Conservation (phyloP, 306 rosid genomes). For the Vigna hirtella region DNA sequence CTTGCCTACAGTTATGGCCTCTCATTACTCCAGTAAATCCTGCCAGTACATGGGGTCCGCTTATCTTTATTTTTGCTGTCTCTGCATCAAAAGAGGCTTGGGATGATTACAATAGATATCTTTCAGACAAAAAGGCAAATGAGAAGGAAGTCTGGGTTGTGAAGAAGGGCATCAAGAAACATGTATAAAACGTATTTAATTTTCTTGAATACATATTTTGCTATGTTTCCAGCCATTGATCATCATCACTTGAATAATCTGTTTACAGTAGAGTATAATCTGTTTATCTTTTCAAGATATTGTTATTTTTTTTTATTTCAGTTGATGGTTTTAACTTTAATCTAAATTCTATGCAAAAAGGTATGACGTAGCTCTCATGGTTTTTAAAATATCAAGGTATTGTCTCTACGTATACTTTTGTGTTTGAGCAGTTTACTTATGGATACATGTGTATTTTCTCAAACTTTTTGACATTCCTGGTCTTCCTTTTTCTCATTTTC, state of each 20-base stretch:
- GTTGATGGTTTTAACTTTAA: slow-evolving; percentile 30
- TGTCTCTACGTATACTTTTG: not conserved
- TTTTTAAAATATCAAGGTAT: slow-evolving; percentile 25
- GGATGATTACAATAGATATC: slow-evolving; percentile 97
- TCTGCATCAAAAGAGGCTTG: slow-evolving; percentile 99
- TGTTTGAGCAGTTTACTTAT: not conserved
- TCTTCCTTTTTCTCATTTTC: not conserved
- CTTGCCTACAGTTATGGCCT: slow-evolving; percentile 98
- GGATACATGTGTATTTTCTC: slow-evolving; percentile 6
- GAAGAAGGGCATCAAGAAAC: slow-evolving; percentile 78
- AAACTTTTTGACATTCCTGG: not conserved
- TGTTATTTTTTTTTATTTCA: slow-evolving; percentile 31
- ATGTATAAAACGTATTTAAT: slow-evolving; percentile 53
- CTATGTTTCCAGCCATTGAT: slow-evolving; percentile 15
- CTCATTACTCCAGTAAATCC: slow-evolving; percentile 99
- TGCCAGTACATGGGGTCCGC: slow-evolving; percentile 99
- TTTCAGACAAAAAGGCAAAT: slow-evolving; percentile 96
- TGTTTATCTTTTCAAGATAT: slow-evolving; percentile 36
- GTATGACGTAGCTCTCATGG: slow-evolving; percentile 20
- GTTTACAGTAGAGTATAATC: slow-evolving; percentile 25
- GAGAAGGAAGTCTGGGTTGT: slow-evolving; percentile 97
- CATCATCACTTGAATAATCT: slow-evolving; percentile 40
- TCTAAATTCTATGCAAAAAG: slow-evolving; percentile 11
- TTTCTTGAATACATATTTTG: slow-evolving; percentile 28
- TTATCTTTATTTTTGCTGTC: slow-evolving; percentile 95